Evolutionary conservation across 192 early-diverging fungal genomes (phyloP).

Genomic region (Geranomyces variabilis): DNA sequence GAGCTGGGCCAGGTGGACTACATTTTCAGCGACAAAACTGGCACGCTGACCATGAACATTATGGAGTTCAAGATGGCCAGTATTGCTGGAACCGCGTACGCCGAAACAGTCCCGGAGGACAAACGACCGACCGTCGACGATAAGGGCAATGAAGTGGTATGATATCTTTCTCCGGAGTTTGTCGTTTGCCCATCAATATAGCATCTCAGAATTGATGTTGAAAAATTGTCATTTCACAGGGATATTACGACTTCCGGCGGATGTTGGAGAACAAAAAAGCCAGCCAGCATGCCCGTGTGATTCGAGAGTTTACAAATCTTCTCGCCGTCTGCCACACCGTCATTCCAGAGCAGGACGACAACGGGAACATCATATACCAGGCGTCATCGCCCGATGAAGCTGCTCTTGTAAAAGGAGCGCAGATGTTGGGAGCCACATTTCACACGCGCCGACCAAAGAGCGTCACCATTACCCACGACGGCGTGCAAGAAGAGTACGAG

Average conservation of each 20-base stretch:
- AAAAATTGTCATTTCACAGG: conserved; percentile 35
- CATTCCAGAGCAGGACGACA: conserved; percentile 82
- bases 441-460: conserved; percentile 55
- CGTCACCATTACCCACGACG: conserved; percentile 51
- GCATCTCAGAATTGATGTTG: too few relatives aligned
- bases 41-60: conserved; percentile 61
- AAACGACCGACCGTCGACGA: conserved; percentile 75
- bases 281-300: conserved; percentile 38
- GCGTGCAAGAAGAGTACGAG: conserved; percentile 75
- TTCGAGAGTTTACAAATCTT: conserved; percentile 88
- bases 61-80: conserved; percentile 74
- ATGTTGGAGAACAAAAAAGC: conserved; percentile 44
- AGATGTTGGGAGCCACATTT: conserved; percentile 58
- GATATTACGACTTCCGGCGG: conserved; percentile 46
- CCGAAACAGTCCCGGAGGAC: conserved; percentile 84
- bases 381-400: conserved; percentile 97
- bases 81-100: conserved; percentile 88
- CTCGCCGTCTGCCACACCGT: conserved; percentile 97
- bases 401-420: conserved; percentile 77
- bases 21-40: conserved; percentile 95
- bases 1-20: conserved; percentile 98
- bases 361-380: conserved; percentile 82
- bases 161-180: not conserved
- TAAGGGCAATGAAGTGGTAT: conserved; percentile 60
- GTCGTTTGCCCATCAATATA: not conserved